A percentile compares a stretch with the other conserved stretches of the same genome.
These are phyloP conservation scores for Dryas drummondii DNA, from an alignment of 306 rosid genomes.

Conservation along the genomic window DNA sequence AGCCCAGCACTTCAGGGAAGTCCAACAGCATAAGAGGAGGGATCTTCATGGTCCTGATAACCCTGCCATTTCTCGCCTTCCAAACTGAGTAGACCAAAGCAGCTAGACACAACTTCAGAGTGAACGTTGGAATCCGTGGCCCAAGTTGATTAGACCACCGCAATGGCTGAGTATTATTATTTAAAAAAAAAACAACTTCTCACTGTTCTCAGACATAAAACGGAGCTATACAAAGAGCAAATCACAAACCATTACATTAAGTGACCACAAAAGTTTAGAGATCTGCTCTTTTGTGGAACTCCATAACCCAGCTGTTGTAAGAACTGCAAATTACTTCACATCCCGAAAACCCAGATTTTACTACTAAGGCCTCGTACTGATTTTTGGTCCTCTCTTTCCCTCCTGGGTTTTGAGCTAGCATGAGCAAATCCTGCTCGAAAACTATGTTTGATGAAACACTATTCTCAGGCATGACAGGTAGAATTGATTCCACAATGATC, in stretches of 20 bases:
- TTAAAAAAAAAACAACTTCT: neutral
- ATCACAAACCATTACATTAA: neutral
- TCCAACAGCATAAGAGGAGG: neutral
- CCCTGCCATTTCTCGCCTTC: too few relatives aligned
- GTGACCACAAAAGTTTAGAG: neutral
- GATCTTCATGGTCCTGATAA: neutral
- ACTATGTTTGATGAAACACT: neutral
- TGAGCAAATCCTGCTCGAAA: constrained; percentile 22
- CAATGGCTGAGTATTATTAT: neutral
- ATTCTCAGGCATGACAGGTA: constrained; percentile 21
- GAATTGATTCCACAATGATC: constrained; percentile 28
- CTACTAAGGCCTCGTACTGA: constrained; percentile 20
- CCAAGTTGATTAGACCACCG: neutral
- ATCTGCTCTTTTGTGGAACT: constrained; percentile 23
- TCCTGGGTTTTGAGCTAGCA: constrained; percentile 28
- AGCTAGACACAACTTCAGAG: neutral
- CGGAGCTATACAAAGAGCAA: neutral
- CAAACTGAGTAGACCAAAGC: neutral
- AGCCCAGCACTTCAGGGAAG: neutral
- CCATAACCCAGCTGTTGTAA: constrained; percentile 34
- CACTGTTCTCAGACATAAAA: neutral
- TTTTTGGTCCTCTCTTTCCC: constrained; percentile 36
- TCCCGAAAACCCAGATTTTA: constrained; percentile 23
- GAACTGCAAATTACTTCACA: constrained; percentile 17
- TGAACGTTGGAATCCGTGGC: too few relatives aligned